Percentiles rank a stretch among this genome's conserved stretches.
Conservation (phyloP, 345 rosid species). For the Linum lewisii region DNA sequence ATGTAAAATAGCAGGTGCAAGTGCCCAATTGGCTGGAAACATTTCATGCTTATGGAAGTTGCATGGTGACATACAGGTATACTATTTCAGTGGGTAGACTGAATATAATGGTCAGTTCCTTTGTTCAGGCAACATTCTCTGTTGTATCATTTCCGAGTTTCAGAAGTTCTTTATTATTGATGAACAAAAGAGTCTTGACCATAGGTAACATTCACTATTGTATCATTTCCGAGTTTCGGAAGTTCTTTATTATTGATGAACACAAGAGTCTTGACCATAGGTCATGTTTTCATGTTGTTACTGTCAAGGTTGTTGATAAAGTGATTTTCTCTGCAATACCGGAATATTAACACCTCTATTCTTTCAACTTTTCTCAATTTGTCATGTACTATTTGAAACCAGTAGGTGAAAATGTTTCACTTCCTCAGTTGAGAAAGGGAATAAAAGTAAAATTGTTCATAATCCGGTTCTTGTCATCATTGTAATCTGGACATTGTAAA, state of each 20-base stretch:
- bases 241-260: not conserved
- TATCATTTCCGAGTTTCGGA: not conserved
- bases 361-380: no score
- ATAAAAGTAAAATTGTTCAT: no score
- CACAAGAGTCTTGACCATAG: not conserved
- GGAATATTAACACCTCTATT: no score
- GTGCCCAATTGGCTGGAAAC: slow-evolving; percentile 49
- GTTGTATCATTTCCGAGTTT: not conserved
- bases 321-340: no score
- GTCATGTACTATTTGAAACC: no score
- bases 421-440: no score
- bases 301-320: no score
- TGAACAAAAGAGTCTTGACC: not conserved
- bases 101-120: not conserved
- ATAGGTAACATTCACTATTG: not conserved
- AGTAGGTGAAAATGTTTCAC: no score
- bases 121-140: not conserved
- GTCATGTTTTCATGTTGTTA: no score
- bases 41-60: slow-evolving; percentile 76
- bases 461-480: no score
- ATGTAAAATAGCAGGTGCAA: slow-evolving; percentile 37
- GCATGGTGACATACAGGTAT: slow-evolving; percentile 82
- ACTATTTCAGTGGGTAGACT: not conserved
- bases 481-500: no score
- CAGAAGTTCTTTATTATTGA: not conserved